Evolutionary conservation across 2,329 filamentous ascomycete genomes (phyloP), one percentile per base, ranked within the genome.

Genomic region (Hyphodiscus sp.): DNA sequence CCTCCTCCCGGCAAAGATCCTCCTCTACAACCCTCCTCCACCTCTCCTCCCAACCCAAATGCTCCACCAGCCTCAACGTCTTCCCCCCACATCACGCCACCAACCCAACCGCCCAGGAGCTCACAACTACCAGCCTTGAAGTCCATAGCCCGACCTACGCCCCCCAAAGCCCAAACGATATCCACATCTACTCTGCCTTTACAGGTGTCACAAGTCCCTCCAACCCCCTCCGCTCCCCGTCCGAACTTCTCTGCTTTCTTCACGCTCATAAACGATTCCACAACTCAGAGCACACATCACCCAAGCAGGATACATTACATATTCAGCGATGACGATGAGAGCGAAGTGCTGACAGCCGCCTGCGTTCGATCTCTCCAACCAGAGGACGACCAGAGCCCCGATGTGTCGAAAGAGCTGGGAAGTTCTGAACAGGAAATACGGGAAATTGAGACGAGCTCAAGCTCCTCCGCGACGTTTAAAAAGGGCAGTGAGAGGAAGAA

Each of bases 251-350:
- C 83, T 45, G 89, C 90, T 2, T 86, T 96, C 74, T 96, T 96
- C 74, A 87, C 89, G 1, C 76, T 96, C 43, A 77, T 97, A 59
- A 83, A 89, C 66, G 91, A 96, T 69, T 73, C 79, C 11, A 79
- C 82, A n/a, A 85, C 81, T 9, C 79, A 82, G 63, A 81, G 88
- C 45, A 87, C 89, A 57, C 79, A 89, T 64, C 91, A 97, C 68
- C 94, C 92, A 1, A 33, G 46, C 1, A 83, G 82, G 50, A 83
- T 96, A 1, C 90, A 92, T 73, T 97, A 97, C 73, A 80, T 97
- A 65, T 97, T 99, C 74, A 82, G 82, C 62, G 91, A 97, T 70
- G 94, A 97, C 70, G 91, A 96, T 66, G 55, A 49, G n/a, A 81
- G 84, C 1, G 87, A 91, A 46, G 74, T 87, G 45, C 75, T 95